Percentiles rank a stretch among this genome's conserved stretches.
phyloP scores from a whole-genome alignment of 1,284 basidiomycete genomes.

The Grifola frondosa region DNA sequence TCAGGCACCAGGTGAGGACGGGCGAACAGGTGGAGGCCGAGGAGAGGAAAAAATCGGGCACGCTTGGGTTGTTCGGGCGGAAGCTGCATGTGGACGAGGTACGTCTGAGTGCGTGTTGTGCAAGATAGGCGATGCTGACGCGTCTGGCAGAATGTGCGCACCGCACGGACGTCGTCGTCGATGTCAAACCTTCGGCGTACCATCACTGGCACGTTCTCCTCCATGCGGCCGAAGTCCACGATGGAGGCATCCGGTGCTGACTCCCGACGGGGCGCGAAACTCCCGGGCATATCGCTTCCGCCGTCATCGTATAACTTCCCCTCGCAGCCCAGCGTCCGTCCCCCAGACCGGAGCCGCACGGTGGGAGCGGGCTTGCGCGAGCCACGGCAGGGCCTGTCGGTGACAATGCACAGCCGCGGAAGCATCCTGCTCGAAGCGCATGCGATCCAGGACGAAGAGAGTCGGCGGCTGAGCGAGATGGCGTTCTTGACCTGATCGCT shows the following conservation, averaged over 20 bases:
- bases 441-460: conserved; percentile 64
- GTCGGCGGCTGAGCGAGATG: conserved; percentile 63
- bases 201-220: conserved; percentile 22
- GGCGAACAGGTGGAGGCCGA: conserved; percentile 2
- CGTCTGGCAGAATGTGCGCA: conserved; percentile 3
- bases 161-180: conserved; percentile 22
- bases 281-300: conserved; percentile 12
- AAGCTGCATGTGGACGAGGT: background rate
- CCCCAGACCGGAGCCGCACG: conserved; percentile 8
- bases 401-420: conserved; percentile 56
- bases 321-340: conserved; percentile 3
- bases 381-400: conserved; percentile 46
- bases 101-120: background rate
- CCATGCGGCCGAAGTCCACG: conserved; percentile 22
- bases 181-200: conserved; percentile 32
- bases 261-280: background rate
- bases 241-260: conserved; percentile 5
- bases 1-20: background rate
- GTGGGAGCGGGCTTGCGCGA: conserved; percentile 17
- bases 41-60: background rate
- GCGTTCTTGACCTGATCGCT: conserved; percentile 51
- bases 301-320: conserved; percentile 13
- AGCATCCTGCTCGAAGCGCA: conserved; percentile 51
- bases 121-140: background rate
- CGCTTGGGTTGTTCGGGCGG: conserved; percentile 9